Conservation (phyloP, 2,329 filamentous ascomycete species). For the Parastagonospora avenae region DNA sequence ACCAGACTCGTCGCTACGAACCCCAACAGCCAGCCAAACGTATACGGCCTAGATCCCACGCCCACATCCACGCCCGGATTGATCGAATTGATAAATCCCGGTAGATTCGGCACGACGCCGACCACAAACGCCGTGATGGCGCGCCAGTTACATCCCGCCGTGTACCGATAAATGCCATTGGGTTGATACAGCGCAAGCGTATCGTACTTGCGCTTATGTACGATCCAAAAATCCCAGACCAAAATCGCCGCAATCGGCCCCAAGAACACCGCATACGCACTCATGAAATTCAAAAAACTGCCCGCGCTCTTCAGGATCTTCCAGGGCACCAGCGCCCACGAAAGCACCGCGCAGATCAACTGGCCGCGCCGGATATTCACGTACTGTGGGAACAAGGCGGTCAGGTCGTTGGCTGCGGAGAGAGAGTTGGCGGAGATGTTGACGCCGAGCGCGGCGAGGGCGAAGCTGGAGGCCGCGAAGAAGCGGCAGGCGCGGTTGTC, state of each 20-base stretch:
- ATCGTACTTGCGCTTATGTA: constrained; percentile 57
- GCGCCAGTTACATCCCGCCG: constrained; percentile 62
- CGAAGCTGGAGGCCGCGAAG: constrained; percentile 51
- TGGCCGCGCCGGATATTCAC: constrained; percentile 59
- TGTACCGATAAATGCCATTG: constrained; percentile 58
- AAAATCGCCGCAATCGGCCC: constrained; percentile 68
- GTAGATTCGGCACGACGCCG: constrained; percentile 62
- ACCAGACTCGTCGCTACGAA: constrained; percentile 62
- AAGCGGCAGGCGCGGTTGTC: constrained; percentile 46
- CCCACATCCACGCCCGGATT: constrained; percentile 49
- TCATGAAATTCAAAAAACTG: constrained; percentile 64
- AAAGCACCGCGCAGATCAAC: constrained; percentile 51
- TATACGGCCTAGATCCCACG: constrained; percentile 61
- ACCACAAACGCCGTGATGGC: constrained; percentile 63
- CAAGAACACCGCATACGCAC: constrained; percentile 68
- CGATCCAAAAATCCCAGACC: constrained; percentile 64
- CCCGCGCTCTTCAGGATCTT: constrained; percentile 52
- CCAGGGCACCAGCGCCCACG: constrained; percentile 54
- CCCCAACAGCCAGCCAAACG: constrained; percentile 70
- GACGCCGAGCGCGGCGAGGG: constrained; percentile 57
- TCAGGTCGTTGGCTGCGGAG: constrained; percentile 60
- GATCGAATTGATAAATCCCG: constrained; percentile 57
- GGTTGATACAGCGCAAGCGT: constrained; percentile 59
- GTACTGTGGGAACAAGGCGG: constrained; percentile 58
- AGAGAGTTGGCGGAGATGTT: constrained; percentile 61